phyloP scores from a whole-genome alignment of 352 stramenopile genomes.

The Globisporangium echinulatum region DNA sequence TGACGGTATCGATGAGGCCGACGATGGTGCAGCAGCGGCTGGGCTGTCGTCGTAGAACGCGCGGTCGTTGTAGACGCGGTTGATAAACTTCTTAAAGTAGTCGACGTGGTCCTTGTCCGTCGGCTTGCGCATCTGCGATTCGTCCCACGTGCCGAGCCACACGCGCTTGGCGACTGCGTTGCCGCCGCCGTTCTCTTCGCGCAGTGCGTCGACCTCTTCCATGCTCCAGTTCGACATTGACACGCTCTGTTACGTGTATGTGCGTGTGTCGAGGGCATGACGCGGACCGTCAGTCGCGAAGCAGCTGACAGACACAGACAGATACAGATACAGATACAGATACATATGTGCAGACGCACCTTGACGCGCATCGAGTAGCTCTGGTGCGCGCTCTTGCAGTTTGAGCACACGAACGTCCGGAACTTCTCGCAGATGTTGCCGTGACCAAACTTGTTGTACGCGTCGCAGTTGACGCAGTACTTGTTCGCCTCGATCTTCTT shows the following conservation, averaged over 20 bases:
- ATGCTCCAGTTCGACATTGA: constrained; percentile 94
- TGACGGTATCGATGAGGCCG: not conserved
- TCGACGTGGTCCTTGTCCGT: constrained; percentile 69
- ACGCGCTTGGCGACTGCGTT: constrained; percentile 17
- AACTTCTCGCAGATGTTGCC: constrained; percentile 91
- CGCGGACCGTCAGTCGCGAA: too few species aligned
- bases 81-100: constrained; percentile 85
- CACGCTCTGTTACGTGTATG: constrained; percentile 38
- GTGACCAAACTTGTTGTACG: constrained; percentile 89
- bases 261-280: too few species aligned
- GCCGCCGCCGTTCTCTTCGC: constrained; percentile 52
- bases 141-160: constrained; percentile 29
- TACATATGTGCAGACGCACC: constrained; percentile 16
- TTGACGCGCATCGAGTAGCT: constrained; percentile 94
- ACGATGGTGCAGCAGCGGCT: not conserved
- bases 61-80: constrained; percentile 78
- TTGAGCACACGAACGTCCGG: constrained; percentile 91
- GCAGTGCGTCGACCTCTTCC: constrained; percentile 86
- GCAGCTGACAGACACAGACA: not conserved
- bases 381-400: constrained; percentile 94
- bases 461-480: constrained; percentile 78
- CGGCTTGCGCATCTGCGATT: constrained; percentile 59
- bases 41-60: constrained; percentile 64
- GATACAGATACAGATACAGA: not conserved
- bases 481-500: constrained; percentile 85